Conservation (phyloP, 1,284 basidiomycete species). For the Marasmius sp. region DNA sequence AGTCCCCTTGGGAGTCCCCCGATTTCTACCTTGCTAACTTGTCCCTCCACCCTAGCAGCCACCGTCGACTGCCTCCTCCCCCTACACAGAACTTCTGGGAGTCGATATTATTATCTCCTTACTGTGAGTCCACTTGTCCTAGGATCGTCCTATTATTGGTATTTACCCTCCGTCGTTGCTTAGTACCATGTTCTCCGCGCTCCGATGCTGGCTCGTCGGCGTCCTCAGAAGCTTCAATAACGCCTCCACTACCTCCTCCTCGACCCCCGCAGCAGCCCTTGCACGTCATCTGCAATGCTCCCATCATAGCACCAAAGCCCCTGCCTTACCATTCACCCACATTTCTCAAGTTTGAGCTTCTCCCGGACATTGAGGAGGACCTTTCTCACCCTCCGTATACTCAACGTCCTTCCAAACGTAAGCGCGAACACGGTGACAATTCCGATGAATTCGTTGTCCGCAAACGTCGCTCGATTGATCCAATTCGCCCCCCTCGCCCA, state of each 20-base stretch:
- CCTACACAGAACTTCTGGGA: not conserved
- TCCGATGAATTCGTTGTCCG: slow-evolving; percentile 17
- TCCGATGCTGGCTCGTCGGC: slow-evolving; percentile 36
- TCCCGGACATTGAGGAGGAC: slow-evolving; percentile 69
- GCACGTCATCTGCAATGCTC: slow-evolving; percentile 48
- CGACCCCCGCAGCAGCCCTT: slow-evolving; percentile 17
- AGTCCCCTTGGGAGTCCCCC: not conserved
- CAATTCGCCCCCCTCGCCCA: not conserved
- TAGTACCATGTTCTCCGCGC: slow-evolving; percentile 40
- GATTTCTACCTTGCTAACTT: not conserved
- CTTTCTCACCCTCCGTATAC: slow-evolving; percentile 69
- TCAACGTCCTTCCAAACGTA: slow-evolving; percentile 51
- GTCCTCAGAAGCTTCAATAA: slow-evolving; percentile 24
- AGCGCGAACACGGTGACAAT: slow-evolving; percentile 40
- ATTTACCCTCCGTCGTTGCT: not conserved
- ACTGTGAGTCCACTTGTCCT: not conserved
- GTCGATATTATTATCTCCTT: not conserved
- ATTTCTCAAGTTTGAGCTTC: slow-evolving; percentile 61
- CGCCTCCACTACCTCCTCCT: slow-evolving; percentile 15
- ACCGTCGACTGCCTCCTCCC: not conserved
- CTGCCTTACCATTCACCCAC: slow-evolving; percentile 69
- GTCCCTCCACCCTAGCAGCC: not conserved
- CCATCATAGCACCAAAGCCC: slow-evolving; percentile 63
- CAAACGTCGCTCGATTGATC: slow-evolving; percentile 16
- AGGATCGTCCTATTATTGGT: not conserved